phyloP scores from a whole-genome alignment of 2,329 filamentous ascomycete species.

The Beauveria pseudobassiana region DNA sequence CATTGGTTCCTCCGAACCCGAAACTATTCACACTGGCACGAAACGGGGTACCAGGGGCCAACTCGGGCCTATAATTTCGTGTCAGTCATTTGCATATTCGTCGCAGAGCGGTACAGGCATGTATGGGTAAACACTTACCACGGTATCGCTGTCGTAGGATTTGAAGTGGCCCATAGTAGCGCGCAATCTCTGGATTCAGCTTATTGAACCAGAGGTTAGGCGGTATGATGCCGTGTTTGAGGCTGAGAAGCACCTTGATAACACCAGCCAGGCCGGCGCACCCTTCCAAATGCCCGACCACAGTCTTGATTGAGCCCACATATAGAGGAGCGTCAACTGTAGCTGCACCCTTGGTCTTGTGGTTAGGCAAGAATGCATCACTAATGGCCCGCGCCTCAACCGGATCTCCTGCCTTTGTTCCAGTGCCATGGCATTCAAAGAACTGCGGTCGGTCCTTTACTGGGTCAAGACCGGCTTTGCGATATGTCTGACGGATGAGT shows the following conservation, averaged over 20 bases:
- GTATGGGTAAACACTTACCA: neutral
- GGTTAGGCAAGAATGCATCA: neutral
- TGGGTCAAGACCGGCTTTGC: conserved; percentile 15
- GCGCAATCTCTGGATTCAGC: conserved; percentile 34
- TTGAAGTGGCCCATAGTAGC: conserved; percentile 10
- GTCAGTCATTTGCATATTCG: neutral
- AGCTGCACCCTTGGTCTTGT: neutral
- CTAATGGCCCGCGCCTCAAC: conserved; percentile 36
- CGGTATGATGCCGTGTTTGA: conserved; percentile 36
- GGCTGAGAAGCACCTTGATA: conserved; percentile 38
- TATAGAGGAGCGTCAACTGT: conserved; percentile 15
- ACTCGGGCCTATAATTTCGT: neutral
- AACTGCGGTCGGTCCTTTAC: conserved; percentile 27
- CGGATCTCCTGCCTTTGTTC: conserved; percentile 33
- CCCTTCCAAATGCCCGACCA: conserved; percentile 40
- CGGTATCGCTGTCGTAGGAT: conserved; percentile 3
- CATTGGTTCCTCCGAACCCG: conserved; percentile 36
- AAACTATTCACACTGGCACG: conserved; percentile 35
- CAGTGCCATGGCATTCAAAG: conserved; percentile 33
- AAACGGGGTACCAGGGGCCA: neutral
- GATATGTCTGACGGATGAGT: conserved; percentile 24
- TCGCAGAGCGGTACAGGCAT: no score
- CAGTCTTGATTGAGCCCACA: conserved; percentile 38
- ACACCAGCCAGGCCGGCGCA: conserved; percentile 38
- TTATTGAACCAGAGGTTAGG: conserved; percentile 39